Percentiles rank a stretch among this genome's conserved stretches.
phyloP scores from a whole-genome alignment of 2,329 filamentous ascomycete genomes.

The Escovopsis sp. region DNA sequence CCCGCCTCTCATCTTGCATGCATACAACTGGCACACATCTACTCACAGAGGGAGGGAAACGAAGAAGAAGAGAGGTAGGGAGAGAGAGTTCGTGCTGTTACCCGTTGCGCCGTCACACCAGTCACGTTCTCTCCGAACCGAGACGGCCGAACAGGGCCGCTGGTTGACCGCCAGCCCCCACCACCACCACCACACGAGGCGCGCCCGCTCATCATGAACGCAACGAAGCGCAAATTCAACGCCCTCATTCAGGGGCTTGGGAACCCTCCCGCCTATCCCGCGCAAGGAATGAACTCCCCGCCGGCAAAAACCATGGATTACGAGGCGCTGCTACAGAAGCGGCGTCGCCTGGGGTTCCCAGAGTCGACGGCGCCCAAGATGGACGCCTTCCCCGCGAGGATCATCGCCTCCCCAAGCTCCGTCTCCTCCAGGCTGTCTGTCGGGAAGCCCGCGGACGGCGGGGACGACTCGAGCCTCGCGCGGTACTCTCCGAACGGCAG shows the following conservation, averaged over 20 bases:
- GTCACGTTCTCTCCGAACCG: not conserved
- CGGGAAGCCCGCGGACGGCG: conserved; percentile 9
- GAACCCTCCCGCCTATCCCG: conserved; percentile 18
- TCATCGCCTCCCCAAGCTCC: conserved; percentile 8
- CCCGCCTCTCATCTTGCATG: too few species aligned
- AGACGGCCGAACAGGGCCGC: not conserved
- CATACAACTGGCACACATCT: too few species aligned
- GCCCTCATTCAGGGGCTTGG: conserved; percentile 53
- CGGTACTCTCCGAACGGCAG: conserved; percentile 82
- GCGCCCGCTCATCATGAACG: conserved; percentile 38
- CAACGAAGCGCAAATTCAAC: conserved; percentile 76
- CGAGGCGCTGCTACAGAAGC: conserved; percentile 33
- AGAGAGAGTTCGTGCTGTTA: not conserved
- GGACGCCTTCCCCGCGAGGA: conserved; percentile 6
- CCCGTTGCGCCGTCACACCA: not conserved
- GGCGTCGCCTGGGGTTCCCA: conserved; percentile 33
- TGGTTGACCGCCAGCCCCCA: not conserved
- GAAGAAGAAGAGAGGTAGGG: too few species aligned
- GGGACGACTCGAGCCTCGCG: conserved; percentile 21
- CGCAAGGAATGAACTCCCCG: conserved; percentile 2
- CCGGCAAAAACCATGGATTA: conserved; percentile 12
- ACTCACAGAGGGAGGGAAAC: too few species aligned
- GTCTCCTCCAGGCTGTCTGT: conserved; percentile 8
- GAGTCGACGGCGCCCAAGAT: conserved; percentile 22
- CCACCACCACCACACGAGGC: not conserved